Evolutionary conservation across 345 rosid genomes (phyloP).

Genomic region (Acer negundo): DNA sequence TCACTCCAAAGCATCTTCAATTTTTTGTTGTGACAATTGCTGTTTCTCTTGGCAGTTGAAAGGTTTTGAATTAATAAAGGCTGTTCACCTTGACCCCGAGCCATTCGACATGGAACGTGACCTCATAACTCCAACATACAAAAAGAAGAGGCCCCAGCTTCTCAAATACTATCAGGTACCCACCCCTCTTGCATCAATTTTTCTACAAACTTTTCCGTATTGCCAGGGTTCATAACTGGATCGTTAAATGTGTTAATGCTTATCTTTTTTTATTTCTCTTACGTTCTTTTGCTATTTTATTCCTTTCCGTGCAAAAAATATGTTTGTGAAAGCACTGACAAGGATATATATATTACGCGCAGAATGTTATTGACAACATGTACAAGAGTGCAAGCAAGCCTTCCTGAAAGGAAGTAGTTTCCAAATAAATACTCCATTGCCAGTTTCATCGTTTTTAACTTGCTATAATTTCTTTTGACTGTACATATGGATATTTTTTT

Average conservation of each 20-base stretch:
- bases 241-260: background rate
- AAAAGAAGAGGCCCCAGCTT: constrained; percentile 94
- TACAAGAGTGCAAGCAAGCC: constrained; percentile 57
- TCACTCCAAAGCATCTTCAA: background rate
- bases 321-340: background rate
- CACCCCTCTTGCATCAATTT: background rate
- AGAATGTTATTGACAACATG: constrained; percentile 67
- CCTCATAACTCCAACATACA: constrained; percentile 89
- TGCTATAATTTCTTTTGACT: background rate
- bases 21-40: background rate
- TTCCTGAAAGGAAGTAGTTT: constrained; percentile 17
- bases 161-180: constrained; percentile 80
- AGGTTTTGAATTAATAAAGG: constrained; percentile 87
- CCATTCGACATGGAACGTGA: constrained; percentile 91
- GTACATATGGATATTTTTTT: constrained; percentile 19
- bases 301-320: background rate
- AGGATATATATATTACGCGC: constrained; percentile 19
- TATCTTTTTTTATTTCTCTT: background rate
- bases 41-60: constrained; percentile 54
- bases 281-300: background rate
- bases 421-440: background rate
- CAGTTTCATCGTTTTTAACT: background rate
- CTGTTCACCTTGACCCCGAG: constrained; percentile 74
- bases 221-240: background rate
- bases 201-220: background rate